A percentile compares a stretch with the other conserved stretches of the same genome.
Evolutionary conservation across 2,329 filamentous ascomycete species (phyloP).

Genomic region (Tricladium varicosporioides): DNA sequence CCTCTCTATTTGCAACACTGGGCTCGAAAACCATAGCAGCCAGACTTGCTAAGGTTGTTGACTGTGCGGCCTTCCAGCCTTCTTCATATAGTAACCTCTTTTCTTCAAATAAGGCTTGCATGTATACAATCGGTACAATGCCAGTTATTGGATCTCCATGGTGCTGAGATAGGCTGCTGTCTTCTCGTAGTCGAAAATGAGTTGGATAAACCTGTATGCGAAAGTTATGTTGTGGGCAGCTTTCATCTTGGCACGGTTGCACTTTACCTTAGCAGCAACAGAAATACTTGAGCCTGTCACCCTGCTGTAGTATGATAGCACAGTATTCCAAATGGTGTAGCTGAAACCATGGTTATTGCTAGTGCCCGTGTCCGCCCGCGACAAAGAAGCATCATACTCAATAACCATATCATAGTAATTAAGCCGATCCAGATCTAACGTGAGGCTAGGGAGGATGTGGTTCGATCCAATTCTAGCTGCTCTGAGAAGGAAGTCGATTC

Average conservation of each 20-base stretch:
- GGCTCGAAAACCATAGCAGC: conserved; percentile 8
- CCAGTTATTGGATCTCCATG: conserved; percentile 9
- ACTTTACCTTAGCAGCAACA: conserved; percentile 10
- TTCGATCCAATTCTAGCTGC: conserved; percentile 22
- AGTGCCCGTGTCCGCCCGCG: conserved; percentile 4
- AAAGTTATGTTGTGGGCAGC: neutral
- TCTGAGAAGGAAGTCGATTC: conserved; percentile 29
- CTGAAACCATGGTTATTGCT: conserved; percentile 11
- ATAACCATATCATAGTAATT: conserved; percentile 10
- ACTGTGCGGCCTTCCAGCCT: conserved; percentile 6
- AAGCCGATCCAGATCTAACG: conserved; percentile 25
- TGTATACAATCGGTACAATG: conserved; percentile 5
- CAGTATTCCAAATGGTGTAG: conserved; percentile 7
- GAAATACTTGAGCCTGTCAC: conserved; percentile 1
- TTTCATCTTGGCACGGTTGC: conserved; percentile 4
- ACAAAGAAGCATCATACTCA: conserved; percentile 10
- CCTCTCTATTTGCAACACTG: conserved; percentile 6
- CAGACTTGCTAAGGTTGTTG: conserved; percentile 1
- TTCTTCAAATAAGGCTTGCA: conserved; percentile 5
- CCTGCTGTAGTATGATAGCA: conserved; percentile 3
- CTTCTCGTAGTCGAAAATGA: conserved; percentile 9
- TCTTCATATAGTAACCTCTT: conserved; percentile 10
- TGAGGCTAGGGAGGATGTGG: conserved; percentile 18
- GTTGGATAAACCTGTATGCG: conserved; percentile 2
- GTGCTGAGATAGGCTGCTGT: conserved; percentile 9